phyloP scores from a whole-genome alignment of 2,329 filamentous ascomycete species.

The Aureobasidium lini region DNA sequence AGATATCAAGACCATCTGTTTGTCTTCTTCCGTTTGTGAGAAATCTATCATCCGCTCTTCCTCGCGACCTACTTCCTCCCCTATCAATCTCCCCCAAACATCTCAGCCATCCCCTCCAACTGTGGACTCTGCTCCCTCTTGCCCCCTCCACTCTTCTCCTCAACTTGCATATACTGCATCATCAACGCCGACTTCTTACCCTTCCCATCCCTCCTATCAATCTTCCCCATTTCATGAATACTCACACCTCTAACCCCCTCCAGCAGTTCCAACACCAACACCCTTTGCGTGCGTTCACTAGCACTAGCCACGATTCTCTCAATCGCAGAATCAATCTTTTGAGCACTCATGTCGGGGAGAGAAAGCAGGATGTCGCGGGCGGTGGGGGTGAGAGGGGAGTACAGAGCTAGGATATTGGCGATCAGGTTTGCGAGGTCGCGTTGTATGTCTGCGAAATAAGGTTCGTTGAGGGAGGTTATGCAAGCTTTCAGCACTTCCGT shows the following conservation, averaged over 20 bases:
- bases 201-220: conserved; percentile 39
- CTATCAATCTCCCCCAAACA: conserved; percentile 32
- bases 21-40: too few relatives aligned
- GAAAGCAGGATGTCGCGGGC: conserved; percentile 69
- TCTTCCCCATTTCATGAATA: conserved; percentile 86
- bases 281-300: conserved; percentile 66
- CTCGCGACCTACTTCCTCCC: neutral
- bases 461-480: conserved; percentile 84
- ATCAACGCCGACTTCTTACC: conserved; percentile 22
- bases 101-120: conserved; percentile 37
- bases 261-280: conserved; percentile 73
- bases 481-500: conserved; percentile 83
- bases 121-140: conserved; percentile 34
- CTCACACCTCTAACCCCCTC: conserved; percentile 83
- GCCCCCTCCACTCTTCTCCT: conserved; percentile 26
- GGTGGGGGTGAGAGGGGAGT: conserved; percentile 60
- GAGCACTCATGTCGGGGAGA: conserved; percentile 66
- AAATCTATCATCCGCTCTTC: neutral
- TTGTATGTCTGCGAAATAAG: conserved; percentile 94
- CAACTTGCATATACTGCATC: conserved; percentile 37
- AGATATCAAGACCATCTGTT: too few relatives aligned
- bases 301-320: conserved; percentile 25
- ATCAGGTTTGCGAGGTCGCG: conserved; percentile 86
- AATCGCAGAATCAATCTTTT: conserved; percentile 55
- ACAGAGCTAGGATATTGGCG: conserved; percentile 73